phyloP scores from a whole-genome alignment of 306 rosid species.

The Ochetophila trinervis region DNA sequence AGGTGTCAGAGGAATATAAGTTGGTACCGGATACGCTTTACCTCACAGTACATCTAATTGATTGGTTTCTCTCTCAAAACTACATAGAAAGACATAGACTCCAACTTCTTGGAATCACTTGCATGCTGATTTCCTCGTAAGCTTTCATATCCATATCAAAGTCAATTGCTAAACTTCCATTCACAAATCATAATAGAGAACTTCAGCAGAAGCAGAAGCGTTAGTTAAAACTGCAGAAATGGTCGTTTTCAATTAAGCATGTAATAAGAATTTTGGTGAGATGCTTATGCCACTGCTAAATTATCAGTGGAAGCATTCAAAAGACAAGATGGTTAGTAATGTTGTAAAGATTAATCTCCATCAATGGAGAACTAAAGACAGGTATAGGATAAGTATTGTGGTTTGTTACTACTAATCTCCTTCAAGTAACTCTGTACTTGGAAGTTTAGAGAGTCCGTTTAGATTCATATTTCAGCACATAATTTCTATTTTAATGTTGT shows the following conservation, averaged over 20 bases:
- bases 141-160: conserved; percentile 30
- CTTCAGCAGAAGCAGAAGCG: not conserved
- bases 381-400: no score
- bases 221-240: not conserved
- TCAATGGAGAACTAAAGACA: no score
- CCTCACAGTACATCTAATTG: conserved; percentile 78
- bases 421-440: not conserved
- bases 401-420: no score
- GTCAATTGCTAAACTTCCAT: conserved; percentile 13
- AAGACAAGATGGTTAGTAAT: no score
- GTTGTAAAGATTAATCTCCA: no score
- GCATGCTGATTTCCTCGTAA: conserved; percentile 97
- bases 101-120: conserved; percentile 91
- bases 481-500: not conserved
- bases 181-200: not conserved
- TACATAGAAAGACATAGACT: conserved; percentile 66
- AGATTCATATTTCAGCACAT: not conserved
- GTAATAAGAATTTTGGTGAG: no score
- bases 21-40: conserved; percentile 76
- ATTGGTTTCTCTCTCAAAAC: conserved; percentile 76
- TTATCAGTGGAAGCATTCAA: no score
- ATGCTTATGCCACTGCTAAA: no score
- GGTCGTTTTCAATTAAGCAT: no score
- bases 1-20: conserved; percentile 89
- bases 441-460: not conserved